Evolutionary conservation across 1,139 yeast genomes (phyloP).

Genomic region (Yamadazyma triangularis): DNA sequence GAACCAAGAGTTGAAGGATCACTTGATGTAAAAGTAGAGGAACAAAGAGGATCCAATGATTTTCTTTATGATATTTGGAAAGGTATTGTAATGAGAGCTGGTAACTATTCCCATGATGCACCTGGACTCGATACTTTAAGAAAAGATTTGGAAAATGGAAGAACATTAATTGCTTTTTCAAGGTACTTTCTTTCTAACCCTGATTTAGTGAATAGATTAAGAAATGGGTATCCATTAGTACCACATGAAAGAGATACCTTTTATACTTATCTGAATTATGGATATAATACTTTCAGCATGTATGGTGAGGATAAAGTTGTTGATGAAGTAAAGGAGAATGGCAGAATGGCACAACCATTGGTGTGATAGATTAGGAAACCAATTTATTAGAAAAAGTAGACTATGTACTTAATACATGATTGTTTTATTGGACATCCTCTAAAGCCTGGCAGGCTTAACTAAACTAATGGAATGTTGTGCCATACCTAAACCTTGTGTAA

Average conservation of each 20-base stretch:
- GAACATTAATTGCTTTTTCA: slow-evolving; percentile 42
- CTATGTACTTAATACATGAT: too few relatives aligned
- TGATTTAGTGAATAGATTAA: slow-evolving; percentile 43
- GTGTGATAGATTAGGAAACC: too few relatives aligned
- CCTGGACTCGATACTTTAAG: slow-evolving; percentile 14
- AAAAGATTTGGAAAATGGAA: slow-evolving; percentile 24
- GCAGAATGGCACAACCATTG: too few relatives aligned
- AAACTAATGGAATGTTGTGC: slow-evolving; percentile 22
- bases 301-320: slow-evolving; percentile 10
- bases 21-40: slow-evolving; percentile 16
- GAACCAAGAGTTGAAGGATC: slow-evolving; percentile 34
- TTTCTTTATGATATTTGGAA: slow-evolving; percentile 40
- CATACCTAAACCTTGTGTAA: slow-evolving; percentile 70
- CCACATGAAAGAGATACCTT: slow-evolving; percentile 20
- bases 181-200: slow-evolving; percentile 50
- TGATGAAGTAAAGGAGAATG: slow-evolving; percentile 35
- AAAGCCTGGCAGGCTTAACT: too few relatives aligned
- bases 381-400: too few relatives aligned
- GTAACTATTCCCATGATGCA: slow-evolving; percentile 28
- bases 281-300: slow-evolving; percentile 22
- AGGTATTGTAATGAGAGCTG: slow-evolving; percentile 44
- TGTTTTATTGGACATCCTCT: too few relatives aligned
- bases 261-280: slow-evolving; percentile 19
- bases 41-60: slow-evolving; percentile 18
- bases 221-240: slow-evolving; percentile 19